These are phyloP conservation scores for Erodium trifolium DNA, from an alignment of 441 rosid genomes.

Conservation along the genomic window DNA sequence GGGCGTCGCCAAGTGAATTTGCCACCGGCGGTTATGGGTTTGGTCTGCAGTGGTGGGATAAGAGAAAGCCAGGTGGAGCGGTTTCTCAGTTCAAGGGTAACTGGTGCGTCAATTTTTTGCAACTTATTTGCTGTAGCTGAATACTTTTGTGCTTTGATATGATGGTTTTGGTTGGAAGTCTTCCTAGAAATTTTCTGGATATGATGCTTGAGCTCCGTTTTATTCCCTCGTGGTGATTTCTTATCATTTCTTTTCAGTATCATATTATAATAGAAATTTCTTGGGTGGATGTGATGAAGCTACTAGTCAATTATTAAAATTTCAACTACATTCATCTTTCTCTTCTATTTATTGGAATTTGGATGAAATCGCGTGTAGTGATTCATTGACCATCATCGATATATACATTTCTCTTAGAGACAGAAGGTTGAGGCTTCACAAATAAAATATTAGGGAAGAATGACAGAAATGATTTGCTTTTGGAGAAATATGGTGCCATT, in stretches of 20 bases:
- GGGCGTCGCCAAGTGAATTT: constrained; percentile 83
- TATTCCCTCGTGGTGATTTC: not conserved
- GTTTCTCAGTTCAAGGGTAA: constrained; percentile 65
- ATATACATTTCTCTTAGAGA: too few species aligned
- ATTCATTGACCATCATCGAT: not conserved
- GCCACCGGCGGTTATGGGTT: constrained; percentile 79
- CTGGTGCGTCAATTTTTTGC: constrained; percentile 39
- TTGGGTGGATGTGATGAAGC: too few species aligned
- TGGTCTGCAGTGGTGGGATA: constrained; percentile 89
- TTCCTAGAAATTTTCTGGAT: too few species aligned
- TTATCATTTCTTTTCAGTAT: too few species aligned
- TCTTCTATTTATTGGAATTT: not conserved
- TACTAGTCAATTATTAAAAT: too few species aligned
- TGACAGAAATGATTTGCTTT: not conserved
- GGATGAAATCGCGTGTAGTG: not conserved
- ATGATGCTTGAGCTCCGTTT: not conserved
- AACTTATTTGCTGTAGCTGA: too few species aligned
- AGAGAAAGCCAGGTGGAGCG: constrained; percentile 55
- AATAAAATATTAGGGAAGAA: not conserved
- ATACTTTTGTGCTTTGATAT: not conserved
- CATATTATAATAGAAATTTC: too few species aligned
- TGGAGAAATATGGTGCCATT: not conserved
- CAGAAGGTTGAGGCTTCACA: not conserved
- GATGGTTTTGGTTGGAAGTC: too few species aligned
- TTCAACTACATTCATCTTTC: not conserved